A percentile compares a stretch with the other conserved stretches of the same genome.
phyloP scores from a whole-genome alignment of 805 yeast genomes.

The Alloascoidea africana region DNA sequence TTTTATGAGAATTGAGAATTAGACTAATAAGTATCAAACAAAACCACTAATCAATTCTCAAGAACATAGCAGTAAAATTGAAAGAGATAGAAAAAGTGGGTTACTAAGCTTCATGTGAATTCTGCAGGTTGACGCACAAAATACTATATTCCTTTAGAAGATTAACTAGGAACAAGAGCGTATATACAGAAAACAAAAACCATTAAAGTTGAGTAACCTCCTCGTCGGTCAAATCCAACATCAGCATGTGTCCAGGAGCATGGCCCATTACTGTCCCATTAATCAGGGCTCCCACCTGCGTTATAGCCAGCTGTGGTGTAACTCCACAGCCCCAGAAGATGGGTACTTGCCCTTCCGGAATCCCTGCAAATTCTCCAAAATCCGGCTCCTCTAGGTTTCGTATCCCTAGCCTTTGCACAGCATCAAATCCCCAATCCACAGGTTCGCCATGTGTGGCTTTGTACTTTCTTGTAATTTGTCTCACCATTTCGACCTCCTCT shows the following conservation, averaged over 20 bases:
- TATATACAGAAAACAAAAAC: no score
- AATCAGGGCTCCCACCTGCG: constrained; percentile 14
- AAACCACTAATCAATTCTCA: no score
- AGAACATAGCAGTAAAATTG: no score
- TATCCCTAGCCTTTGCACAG: constrained; percentile 21
- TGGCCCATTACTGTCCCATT: constrained; percentile 20
- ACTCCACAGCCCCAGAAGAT: constrained; percentile 32
- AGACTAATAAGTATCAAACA: no score
- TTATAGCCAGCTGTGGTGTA: constrained; percentile 23
- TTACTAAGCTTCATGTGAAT: no score
- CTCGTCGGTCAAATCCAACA: constrained; percentile 18
- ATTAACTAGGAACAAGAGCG: no score
- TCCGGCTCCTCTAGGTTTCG: constrained; percentile 19
- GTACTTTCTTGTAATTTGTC: constrained; percentile 18
- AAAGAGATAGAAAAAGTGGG: no score
- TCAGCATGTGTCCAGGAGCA: constrained; percentile 23
- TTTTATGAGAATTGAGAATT: no score
- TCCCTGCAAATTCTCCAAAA: constrained; percentile 19
- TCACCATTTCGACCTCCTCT: constrained; percentile 16
- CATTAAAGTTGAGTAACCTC: no score
- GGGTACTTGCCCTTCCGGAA: constrained; percentile 22
- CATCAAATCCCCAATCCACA: constrained; percentile 26
- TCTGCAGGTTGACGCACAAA: no score
- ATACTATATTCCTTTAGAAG: no score
- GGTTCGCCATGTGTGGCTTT: constrained; percentile 25